Conservation (phyloP, 441 rosid genomes). For the Syzygium malaccense region DNA sequence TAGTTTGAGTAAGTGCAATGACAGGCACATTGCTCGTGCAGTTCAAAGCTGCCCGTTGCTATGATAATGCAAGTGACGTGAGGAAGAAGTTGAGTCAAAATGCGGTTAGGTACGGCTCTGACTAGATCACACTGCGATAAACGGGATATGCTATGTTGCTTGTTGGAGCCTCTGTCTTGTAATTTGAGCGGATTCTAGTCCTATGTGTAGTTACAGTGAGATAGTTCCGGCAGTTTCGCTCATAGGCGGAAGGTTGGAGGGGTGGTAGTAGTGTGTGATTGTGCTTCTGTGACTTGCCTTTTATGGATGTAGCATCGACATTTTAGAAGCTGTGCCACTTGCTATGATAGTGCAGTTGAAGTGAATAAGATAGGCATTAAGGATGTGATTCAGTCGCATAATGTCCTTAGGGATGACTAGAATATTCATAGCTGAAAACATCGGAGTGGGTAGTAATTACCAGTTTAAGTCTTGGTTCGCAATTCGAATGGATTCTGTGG, state of each 20-base stretch:
- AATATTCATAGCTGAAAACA: neutral
- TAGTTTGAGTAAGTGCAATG: neutral
- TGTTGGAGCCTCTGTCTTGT: neutral
- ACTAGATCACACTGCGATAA: neutral
- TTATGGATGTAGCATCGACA: neutral
- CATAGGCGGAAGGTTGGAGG: neutral
- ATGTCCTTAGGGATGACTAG: neutral
- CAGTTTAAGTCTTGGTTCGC: neutral
- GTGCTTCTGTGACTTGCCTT: neutral
- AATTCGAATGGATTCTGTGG: neutral
- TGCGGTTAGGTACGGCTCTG: neutral
- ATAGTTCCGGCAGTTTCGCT: neutral
- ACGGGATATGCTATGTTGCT: neutral
- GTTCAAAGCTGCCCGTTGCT: neutral
- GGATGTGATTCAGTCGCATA: neutral
- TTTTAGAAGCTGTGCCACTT: neutral
- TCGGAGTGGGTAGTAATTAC: neutral
- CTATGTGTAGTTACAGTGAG: neutral
- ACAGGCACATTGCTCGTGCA: neutral
- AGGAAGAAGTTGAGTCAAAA: neutral
- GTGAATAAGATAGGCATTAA: neutral
- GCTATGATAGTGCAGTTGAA: neutral
- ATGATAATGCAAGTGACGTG: neutral
- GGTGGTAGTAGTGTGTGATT: neutral
- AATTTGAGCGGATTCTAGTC: neutral